Percentiles rank a stretch among this genome's conserved stretches.
These are phyloP conservation scores for Penicillium fimorum DNA, from an alignment of 495 filamentous ascomycete genomes.

Conservation along the genomic window DNA sequence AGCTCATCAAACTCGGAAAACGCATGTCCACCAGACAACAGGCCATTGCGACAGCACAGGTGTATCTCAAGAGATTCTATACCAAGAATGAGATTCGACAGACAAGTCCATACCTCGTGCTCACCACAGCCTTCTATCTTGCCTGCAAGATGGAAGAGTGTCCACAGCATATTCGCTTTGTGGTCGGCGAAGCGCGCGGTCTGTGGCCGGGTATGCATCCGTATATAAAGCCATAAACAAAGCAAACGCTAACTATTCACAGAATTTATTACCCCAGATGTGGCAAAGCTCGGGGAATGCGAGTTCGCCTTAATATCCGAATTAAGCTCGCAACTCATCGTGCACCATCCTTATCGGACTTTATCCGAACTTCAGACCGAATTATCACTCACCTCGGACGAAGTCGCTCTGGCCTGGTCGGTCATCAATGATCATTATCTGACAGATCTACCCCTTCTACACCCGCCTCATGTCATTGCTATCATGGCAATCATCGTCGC, in stretches of 20 bases:
- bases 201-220: constrained; percentile 71
- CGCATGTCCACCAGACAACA: constrained; percentile 80
- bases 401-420: constrained; percentile 73
- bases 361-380: constrained; percentile 69
- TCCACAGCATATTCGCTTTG: constrained; percentile 89
- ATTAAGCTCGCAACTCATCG: constrained; percentile 89
- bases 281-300: constrained; percentile 89
- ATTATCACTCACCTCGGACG: constrained; percentile 72
- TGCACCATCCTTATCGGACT: constrained; percentile 96
- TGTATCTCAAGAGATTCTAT: constrained; percentile 94
- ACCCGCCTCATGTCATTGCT: constrained; percentile 86
- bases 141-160: constrained; percentile 99
- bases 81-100: constrained; percentile 84
- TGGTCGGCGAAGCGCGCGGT: constrained; percentile 80
- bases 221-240: neutral
- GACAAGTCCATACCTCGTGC: constrained; percentile 89
- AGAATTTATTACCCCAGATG: constrained; percentile 79
- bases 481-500: constrained; percentile 86
- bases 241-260: constrained; percentile 20
- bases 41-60: constrained; percentile 88
- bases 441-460: constrained; percentile 85
- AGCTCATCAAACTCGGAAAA: constrained; percentile 78
- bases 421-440: constrained; percentile 96
- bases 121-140: constrained; percentile 89
- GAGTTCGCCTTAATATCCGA: constrained; percentile 95